These are phyloP conservation scores for Rhizopogon parksii DNA, from an alignment of 1,284 basidiomycete species.

Conservation along the genomic window DNA sequence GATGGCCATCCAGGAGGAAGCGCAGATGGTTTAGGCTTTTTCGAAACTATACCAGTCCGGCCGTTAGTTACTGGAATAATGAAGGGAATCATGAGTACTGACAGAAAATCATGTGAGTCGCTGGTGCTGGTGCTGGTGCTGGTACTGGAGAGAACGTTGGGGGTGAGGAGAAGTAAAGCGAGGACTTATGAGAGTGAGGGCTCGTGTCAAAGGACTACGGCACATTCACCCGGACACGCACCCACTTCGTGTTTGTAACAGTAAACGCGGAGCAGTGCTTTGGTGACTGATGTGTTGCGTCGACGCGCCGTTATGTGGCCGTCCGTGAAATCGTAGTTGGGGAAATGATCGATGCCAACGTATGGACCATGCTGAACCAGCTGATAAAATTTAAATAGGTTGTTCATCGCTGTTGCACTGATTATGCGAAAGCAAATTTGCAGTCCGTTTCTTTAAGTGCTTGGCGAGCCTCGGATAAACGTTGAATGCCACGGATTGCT, in stretches of 20 bases:
- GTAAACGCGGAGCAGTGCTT: slow-evolving; percentile 1
- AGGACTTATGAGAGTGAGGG: slow-evolving; percentile 22
- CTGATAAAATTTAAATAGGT: no score
- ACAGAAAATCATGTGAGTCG: slow-evolving; percentile 28
- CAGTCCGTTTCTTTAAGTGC: neutral
- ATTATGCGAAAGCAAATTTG: neutral
- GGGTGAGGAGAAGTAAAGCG: slow-evolving; percentile 10
- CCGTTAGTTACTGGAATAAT: neutral
- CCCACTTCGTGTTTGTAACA: slow-evolving; percentile 22
- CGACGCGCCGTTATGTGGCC: neutral
- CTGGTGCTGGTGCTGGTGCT: slow-evolving; percentile 10
- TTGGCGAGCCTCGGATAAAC: neutral
- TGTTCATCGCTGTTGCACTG: neutral
- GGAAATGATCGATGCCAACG: no score
- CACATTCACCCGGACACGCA: slow-evolving; percentile 23
- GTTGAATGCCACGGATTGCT: neutral
- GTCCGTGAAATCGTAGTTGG: neutral
- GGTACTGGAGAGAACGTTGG: neutral
- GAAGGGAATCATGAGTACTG: slow-evolving; percentile 9
- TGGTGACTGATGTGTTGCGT: slow-evolving; percentile 1
- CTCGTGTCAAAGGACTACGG: slow-evolving; percentile 12
- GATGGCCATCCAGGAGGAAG: slow-evolving; percentile 33
- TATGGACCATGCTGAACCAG: no score
- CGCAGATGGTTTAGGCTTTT: slow-evolving; percentile 21
- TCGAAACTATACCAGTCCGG: slow-evolving; percentile 17